Conservation (phyloP, 768 basidiomycete species). For the Tulasnella sp. region DNA sequence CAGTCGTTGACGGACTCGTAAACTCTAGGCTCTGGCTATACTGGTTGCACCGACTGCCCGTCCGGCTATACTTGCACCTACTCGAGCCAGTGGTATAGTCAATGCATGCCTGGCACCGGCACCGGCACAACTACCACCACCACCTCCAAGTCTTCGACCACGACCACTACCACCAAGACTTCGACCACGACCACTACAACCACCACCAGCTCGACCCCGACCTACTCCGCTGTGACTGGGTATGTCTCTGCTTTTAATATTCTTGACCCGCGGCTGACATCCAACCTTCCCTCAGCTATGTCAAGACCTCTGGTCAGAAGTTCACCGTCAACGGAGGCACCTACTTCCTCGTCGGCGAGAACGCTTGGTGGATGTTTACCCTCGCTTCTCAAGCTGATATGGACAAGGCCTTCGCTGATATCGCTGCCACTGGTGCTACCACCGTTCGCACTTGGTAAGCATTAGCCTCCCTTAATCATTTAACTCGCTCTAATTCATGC, state of each 20-base stretch:
- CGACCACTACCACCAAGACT: background rate
- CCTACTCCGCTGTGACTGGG: background rate
- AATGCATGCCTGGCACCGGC: background rate
- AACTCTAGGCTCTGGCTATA: background rate
- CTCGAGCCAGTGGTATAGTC: background rate
- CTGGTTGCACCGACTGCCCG: background rate
- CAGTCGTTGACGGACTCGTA: background rate
- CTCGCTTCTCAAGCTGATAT: constrained; percentile 42
- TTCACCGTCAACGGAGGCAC: constrained; percentile 43
- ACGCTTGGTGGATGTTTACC: constrained; percentile 54
- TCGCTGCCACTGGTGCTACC: constrained; percentile 45
- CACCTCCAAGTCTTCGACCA: background rate
- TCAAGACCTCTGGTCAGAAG: constrained; percentile 44
- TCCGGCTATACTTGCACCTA: background rate
- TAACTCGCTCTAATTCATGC: background rate
- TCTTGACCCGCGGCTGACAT: constrained; percentile 9
- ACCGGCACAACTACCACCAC: constrained; percentile 1
- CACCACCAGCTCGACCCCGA: background rate
- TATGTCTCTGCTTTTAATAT: background rate
- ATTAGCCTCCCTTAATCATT: background rate
- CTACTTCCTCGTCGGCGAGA: constrained; percentile 32
- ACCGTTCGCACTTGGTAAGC: constrained; percentile 46
- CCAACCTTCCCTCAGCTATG: constrained; percentile 30
- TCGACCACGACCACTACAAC: constrained; percentile 1
- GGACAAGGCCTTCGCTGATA: constrained; percentile 45